Evolutionary conservation across 2,329 filamentous ascomycete genomes (phyloP).

Genomic region (Nannizzia gypsea): DNA sequence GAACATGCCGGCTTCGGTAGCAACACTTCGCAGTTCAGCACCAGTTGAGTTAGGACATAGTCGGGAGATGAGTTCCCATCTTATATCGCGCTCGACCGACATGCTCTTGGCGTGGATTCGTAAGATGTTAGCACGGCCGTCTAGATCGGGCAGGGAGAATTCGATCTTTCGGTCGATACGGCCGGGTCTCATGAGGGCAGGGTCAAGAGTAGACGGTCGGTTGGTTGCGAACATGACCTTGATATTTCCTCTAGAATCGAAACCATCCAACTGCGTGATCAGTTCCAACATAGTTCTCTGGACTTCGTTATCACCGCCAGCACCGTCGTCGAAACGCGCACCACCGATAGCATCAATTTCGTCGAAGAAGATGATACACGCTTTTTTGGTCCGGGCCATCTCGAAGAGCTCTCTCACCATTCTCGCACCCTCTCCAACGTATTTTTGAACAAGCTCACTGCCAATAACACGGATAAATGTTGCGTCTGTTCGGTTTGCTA

Average conservation of each 20-base stretch:
- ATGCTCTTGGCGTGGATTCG: constrained; percentile 99
- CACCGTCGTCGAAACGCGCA: constrained; percentile 90
- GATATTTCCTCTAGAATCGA: constrained; percentile 94
- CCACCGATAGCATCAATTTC: constrained; percentile 95
- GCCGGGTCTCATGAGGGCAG: constrained; percentile 91
- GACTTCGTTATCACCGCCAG: constrained; percentile 93
- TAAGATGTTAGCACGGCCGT: constrained; percentile 92
- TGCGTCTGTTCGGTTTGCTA: constrained; percentile 94
- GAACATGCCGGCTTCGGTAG: constrained; percentile 97
- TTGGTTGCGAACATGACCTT: constrained; percentile 99
- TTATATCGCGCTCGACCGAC: constrained; percentile 96
- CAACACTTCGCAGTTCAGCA: constrained; percentile 89
- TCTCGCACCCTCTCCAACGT: constrained; percentile 91
- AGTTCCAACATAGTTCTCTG: constrained; percentile 97
- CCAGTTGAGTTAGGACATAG: constrained; percentile 95
- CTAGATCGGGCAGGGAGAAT: constrained; percentile 92
- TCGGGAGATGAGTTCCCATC: constrained; percentile 96
- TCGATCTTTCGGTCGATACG: constrained; percentile 99
- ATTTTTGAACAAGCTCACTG: constrained; percentile 95
- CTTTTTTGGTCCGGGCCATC: constrained; percentile 99
- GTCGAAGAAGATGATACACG: constrained; percentile 99
- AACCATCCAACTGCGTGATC: constrained; percentile 92
- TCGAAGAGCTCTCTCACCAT: constrained; percentile 99
- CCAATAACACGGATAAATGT: constrained; percentile 99
- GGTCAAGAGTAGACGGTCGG: constrained; percentile 85